Evolutionary conservation across 805 yeast species (phyloP).

Genomic region (Kluyveromyces lactis): DNA sequence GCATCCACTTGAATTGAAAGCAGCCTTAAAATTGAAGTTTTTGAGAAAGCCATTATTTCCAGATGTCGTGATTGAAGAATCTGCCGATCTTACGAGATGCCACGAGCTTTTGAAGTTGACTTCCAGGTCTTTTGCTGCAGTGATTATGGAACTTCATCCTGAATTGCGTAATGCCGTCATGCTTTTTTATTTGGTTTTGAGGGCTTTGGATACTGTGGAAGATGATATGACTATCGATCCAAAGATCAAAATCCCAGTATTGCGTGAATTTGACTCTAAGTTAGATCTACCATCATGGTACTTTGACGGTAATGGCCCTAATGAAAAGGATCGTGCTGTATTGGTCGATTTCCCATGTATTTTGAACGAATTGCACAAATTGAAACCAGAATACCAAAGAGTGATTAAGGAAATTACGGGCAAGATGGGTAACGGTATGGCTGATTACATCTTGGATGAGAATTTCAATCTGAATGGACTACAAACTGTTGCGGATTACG

Average conservation of each 20-base stretch:
- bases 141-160: constrained; percentile 83
- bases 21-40: constrained; percentile 53
- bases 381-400: constrained; percentile 69
- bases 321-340: constrained; percentile 75
- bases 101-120: constrained; percentile 58
- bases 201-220: constrained; percentile 93
- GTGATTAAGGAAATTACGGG: constrained; percentile 69
- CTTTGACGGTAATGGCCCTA: constrained; percentile 62
- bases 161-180: constrained; percentile 73
- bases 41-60: constrained; percentile 51
- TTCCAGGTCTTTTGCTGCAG: constrained; percentile 92
- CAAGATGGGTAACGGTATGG: constrained; percentile 98
- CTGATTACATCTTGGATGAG: constrained; percentile 75
- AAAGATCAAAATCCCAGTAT: constrained; percentile 60
- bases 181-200: constrained; percentile 75
- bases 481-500: constrained; percentile 69
- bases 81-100: constrained; percentile 50
- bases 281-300: constrained; percentile 69
- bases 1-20: constrained; percentile 67
- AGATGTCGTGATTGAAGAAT: constrained; percentile 32
- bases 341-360: constrained; percentile 70
- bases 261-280: constrained; percentile 59
- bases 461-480: constrained; percentile 76
- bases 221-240: constrained; percentile 88
- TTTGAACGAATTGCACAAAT: constrained; percentile 59